Conservation (phyloP, 371 early-diverging fungal genomes). For the Haplosporangium sp. region DNA sequence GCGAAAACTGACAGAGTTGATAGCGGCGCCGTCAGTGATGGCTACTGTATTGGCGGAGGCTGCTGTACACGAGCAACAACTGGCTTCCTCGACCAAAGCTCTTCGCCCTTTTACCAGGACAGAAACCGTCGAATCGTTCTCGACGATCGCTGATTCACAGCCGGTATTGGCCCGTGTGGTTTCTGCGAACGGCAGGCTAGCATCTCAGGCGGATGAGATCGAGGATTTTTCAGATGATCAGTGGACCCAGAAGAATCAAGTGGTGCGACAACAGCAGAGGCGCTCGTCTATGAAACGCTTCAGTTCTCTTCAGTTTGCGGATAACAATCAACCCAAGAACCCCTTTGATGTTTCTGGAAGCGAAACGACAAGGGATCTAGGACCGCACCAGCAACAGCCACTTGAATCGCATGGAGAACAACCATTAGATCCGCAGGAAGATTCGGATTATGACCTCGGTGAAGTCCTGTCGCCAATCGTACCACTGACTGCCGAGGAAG, state of each 20-base stretch:
- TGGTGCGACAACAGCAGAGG: not conserved
- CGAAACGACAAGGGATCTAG: not conserved
- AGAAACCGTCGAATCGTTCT: slow-evolving; percentile 38
- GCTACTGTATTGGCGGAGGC: slow-evolving; percentile 20
- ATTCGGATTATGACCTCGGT: not conserved
- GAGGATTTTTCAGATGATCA: slow-evolving; percentile 41
- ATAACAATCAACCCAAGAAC: not conserved
- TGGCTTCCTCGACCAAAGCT: not conserved
- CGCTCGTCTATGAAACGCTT: slow-evolving; percentile 17
- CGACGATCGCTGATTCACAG: slow-evolving; percentile 26
- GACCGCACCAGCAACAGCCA: not conserved
- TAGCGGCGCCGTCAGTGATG: slow-evolving; percentile 13
- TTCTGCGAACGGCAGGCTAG: not conserved
- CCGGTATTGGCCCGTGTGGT: not conserved
- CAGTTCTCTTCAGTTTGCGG: slow-evolving; percentile 17
- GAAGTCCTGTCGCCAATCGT: slow-evolving; percentile 18
- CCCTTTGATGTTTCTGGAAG: not conserved
- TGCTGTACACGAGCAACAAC: slow-evolving; percentile 6
- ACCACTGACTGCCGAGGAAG: slow-evolving; percentile 9
- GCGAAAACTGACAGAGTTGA: slow-evolving; percentile 17
- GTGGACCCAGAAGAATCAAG: slow-evolving; percentile 7
- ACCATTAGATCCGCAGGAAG: not conserved
- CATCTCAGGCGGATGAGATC: slow-evolving; percentile 32
- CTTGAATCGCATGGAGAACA: not conserved
- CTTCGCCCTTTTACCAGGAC: slow-evolving; percentile 1